These are phyloP conservation scores for Helotiales sp. DNA, from an alignment of 2,329 filamentous ascomycete species.

Conservation along the genomic window DNA sequence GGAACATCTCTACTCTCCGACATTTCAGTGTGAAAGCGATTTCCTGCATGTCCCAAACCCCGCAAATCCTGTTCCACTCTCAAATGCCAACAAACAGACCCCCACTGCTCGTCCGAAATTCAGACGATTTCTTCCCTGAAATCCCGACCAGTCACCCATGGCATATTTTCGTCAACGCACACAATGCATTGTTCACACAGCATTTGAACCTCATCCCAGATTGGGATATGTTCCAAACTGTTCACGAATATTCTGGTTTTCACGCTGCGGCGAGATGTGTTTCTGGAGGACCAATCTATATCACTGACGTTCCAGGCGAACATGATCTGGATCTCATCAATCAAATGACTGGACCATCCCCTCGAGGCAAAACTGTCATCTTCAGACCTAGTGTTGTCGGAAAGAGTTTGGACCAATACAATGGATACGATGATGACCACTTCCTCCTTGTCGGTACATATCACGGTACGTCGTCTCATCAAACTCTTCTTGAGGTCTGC, in stretches of 20 bases:
- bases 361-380: conserved; percentile 75
- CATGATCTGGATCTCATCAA: conserved; percentile 77
- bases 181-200: conserved; percentile 82
- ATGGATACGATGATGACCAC: conserved; percentile 72
- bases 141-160: conserved; percentile 82
- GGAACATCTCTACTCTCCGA: conserved; percentile 77
- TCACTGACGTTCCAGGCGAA: conserved; percentile 86
- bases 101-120: conserved; percentile 79
- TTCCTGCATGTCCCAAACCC: conserved; percentile 93
- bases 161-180: conserved; percentile 94
- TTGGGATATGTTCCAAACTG: conserved; percentile 74
- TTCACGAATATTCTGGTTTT: conserved; percentile 73
- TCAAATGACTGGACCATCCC: conserved; percentile 80
- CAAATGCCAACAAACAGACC: conserved; percentile 80
- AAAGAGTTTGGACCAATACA: conserved; percentile 74
- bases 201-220: conserved; percentile 88
- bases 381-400: conserved; percentile 79
- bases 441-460: conserved; percentile 82
- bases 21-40: conserved; percentile 81
- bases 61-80: conserved; percentile 83
- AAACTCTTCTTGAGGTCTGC: too few species aligned
- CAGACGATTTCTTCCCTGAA: conserved; percentile 89
- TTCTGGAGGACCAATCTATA: conserved; percentile 90
- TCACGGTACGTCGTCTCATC: conserved; percentile 64
- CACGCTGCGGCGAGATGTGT: conserved; percentile 91